Percentiles rank a stretch among this genome's conserved stretches.
These are phyloP conservation scores for Diutina mesorugosa DNA, from an alignment of 1,139 yeast genomes.

Conservation along the genomic window DNA sequence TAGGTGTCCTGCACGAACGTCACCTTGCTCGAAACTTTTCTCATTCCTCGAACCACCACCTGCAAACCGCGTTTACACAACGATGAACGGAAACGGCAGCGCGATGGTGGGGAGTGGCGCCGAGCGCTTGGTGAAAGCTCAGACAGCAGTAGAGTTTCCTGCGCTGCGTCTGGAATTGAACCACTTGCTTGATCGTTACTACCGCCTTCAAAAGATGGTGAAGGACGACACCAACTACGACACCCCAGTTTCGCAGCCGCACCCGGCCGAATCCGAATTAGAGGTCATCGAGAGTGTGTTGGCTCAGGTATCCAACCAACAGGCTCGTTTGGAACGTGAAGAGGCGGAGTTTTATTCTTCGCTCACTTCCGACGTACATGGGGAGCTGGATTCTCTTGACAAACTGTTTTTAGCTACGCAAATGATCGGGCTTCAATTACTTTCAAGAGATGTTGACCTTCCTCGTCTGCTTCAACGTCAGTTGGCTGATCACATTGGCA, in stretches of 20 bases:
- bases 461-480: slow-evolving; percentile 35
- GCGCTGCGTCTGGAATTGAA: slow-evolving; percentile 1
- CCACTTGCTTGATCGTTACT: slow-evolving; percentile 2
- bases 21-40: not conserved
- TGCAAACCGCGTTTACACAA: not conserved
- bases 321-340: not conserved
- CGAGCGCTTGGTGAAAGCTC: not conserved
- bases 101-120: not conserved
- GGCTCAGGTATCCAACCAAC: slow-evolving; percentile 1
- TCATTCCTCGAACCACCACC: not conserved
- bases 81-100: slow-evolving; percentile 1
- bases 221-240: not conserved
- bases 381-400: not conserved
- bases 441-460: slow-evolving; percentile 67
- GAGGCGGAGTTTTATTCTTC: not conserved
- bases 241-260: not conserved
- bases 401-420: not conserved
- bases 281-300: not conserved
- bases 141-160: not conserved
- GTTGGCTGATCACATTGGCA: slow-evolving; percentile 5
- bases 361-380: not conserved
- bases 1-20: not conserved
- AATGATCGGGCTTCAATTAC: slow-evolving; percentile 62
- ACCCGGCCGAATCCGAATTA: not conserved
- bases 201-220: not conserved